Base-by-base conservation (phyloP, 2,329 filamentous ascomycete species). In the Apiospora hydei region DNA sequence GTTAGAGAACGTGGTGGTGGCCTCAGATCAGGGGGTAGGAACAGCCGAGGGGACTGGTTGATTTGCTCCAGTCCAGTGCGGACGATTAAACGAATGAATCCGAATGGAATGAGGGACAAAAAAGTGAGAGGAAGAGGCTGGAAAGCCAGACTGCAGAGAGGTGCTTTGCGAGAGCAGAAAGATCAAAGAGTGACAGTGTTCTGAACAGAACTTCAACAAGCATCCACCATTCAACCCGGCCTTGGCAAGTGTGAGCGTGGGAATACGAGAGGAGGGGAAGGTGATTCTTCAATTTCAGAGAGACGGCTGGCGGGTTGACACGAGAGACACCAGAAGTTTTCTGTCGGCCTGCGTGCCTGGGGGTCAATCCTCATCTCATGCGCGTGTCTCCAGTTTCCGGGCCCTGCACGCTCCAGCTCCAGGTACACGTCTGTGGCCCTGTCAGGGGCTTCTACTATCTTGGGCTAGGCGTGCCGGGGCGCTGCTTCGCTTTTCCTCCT, bases 11-110 rank as follows among this genome's bases (percentile, higher is more conserved):
- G 57, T 74, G 74, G 74, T 73, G 76, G 75, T 78, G 72, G 74
- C 72, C 75, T 79, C 77, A 73, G 77, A 78, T 80, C 77, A 79
- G 77, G 77, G 77, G 77, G 77, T 71, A 71, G 71, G 70, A 68
- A 53, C 70, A 71, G 74, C 68, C 72, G 70, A 73, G 69, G 53
- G 61, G 71, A 72, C 72, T 77, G 74, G 76, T 77, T 77, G 21
- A 49, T 49, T 1, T 75, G 76, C 72, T 71, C 64, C 57, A 64
- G 57, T 34, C 51, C 57, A 41, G 57, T 41, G 30, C 57, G 30
- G 57, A 41, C 18, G 57, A 64, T 64, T 64, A 41, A 64, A 64
- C 57, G 57, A 64, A 41, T 64, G 57, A 41, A 71, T 67, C 57
- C 67, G 71, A 68, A 72, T 64, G 74, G 74, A 80, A 30, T 30